A percentile compares a stretch with the other conserved stretches of the same genome.
Evolutionary conservation across 2,329 filamentous ascomycete species (phyloP).

Genomic region (Colletotrichum sp.): DNA sequence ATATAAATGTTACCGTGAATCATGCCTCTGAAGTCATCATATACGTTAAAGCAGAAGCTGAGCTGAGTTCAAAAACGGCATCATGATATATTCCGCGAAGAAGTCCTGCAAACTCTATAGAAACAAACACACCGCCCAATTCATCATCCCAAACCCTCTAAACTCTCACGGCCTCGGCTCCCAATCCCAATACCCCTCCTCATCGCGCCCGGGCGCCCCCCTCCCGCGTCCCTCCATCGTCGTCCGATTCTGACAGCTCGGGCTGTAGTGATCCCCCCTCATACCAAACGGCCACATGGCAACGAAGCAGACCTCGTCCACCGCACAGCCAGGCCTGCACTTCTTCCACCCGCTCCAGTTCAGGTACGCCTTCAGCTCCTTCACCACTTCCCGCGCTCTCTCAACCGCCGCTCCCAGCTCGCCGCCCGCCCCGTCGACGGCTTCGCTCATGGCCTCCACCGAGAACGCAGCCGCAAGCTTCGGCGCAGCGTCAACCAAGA

Average conservation of each 20-base stretch:
- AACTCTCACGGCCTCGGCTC: background rate
- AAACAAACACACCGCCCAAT: background rate
- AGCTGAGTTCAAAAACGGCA: background rate
- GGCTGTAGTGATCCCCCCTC: conserved; percentile 53
- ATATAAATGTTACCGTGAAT: too few relatives aligned
- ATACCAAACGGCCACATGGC: conserved; percentile 69
- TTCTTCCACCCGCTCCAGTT: conserved; percentile 67
- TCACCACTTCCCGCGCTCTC: conserved; percentile 19
- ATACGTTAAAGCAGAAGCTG: background rate
- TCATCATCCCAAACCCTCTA: background rate
- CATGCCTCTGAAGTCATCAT: too few relatives aligned
- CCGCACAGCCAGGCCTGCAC: conserved; percentile 52
- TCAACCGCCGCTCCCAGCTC: background rate
- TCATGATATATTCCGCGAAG: background rate
- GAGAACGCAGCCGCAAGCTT: background rate
- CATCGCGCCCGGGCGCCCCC: too few relatives aligned
- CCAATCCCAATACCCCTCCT: background rate
- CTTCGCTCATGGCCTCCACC: background rate
- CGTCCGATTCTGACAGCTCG: conserved; percentile 15
- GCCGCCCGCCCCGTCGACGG: background rate
- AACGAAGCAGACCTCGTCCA: conserved; percentile 63
- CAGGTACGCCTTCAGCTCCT: conserved; percentile 50
- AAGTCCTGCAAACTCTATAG: background rate
- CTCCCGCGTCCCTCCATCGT: background rate
- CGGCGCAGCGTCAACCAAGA: background rate